These are phyloP conservation scores for Fraxinus paxiana DNA, from an alignment of 305 asterid species.

Conservation along the genomic window DNA sequence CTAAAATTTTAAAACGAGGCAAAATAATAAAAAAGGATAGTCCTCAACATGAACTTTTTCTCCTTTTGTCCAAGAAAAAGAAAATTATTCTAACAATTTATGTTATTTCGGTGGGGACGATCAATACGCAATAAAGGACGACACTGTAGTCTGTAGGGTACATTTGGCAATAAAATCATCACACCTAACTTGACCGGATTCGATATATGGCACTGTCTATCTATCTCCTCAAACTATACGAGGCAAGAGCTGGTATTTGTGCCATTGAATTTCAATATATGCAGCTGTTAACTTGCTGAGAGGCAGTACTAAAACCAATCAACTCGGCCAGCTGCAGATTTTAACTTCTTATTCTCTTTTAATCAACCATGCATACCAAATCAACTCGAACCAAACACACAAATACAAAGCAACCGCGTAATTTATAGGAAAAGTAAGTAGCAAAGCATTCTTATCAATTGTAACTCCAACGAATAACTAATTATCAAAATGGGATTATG, in stretches of 20 bases:
- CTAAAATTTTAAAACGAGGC: background rate
- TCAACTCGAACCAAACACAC: background rate
- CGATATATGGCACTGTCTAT: too few species aligned
- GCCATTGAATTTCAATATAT: too few species aligned
- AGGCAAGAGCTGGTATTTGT: too few species aligned
- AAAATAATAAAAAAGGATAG: background rate
- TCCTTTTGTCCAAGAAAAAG: background rate
- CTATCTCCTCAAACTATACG: too few species aligned
- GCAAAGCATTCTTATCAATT: background rate
- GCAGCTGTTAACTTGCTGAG: too few species aligned
- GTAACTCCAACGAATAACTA: background rate
- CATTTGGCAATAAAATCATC: background rate
- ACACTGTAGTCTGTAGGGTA: background rate
- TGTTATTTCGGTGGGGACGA: background rate
- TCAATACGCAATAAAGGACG: background rate
- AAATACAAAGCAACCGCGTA: background rate
- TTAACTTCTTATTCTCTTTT: too few species aligned
- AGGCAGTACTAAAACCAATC: too few species aligned
- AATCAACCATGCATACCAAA: constrained; percentile 5
- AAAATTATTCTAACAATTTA: background rate
- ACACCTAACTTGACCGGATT: too few species aligned
- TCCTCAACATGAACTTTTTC: background rate
- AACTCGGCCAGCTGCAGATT: too few species aligned
- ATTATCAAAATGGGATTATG: background rate
- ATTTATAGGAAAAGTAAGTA: background rate